Base-by-base conservation (phyloP, 371 early-diverging fungal genomes). In the Lichtheimia ramosa region DNA sequence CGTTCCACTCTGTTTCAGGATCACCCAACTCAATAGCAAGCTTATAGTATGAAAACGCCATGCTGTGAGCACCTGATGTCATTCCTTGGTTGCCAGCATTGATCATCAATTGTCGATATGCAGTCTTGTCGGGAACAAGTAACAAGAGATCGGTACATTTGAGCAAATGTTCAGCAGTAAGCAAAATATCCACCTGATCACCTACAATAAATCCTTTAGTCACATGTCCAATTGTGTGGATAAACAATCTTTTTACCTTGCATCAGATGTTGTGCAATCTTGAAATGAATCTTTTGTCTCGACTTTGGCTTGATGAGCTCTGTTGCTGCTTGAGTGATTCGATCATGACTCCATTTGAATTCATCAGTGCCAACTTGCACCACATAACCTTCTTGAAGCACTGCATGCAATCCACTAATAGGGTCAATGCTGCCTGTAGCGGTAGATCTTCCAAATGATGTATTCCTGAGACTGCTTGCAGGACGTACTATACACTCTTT, bases 261-360 rank as follows among this genome's bases (percentile, higher is more conserved):
- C 13, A 42, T 20, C 12, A 74, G 34, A 39, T 66, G 69, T 12
- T 70, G 56, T 0, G 76, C 76, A 55, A 79, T 74, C 13, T 64
- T 67, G 2, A 74, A 53, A 56, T 79, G 79, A 8, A 79, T 79
- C 24, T 58, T 69, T 39, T 61, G 69, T 10, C 74, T 59, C 2
- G 59, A 59, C 25, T 63, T 70, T 2, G 71, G 69, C 15, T 70
- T 58, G 7, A 70, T 76, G 4, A 79, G 55, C 15, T 69, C 71
- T 69, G 73, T 74, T 3, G 79, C 76, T 13, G 79, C 79, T 59
- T 75, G 79, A 8, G 79, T 73, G 24, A 71, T 75, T 24, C 76
- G 66, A 54, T 79, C 79, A 50, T 79, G 79, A 2, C 68, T 71
- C 72, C 74, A 79, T 60, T 66, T 73, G 43, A 75, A 79, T 21